Evolutionary conservation across 805 yeast genomes (phyloP).

Genomic region (Blastobotrys americana): DNA sequence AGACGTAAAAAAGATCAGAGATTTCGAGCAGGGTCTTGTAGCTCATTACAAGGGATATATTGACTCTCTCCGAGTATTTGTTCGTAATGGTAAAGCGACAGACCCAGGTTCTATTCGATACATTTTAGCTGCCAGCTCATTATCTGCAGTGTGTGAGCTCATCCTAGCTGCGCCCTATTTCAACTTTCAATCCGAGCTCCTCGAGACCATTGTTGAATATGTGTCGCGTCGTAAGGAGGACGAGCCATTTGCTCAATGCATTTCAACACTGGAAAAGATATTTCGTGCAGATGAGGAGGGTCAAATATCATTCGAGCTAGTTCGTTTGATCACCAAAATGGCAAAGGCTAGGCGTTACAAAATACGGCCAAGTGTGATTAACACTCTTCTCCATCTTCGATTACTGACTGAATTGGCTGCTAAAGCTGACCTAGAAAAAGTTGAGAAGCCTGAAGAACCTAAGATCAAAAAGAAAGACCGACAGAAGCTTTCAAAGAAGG

Average conservation of each 20-base stretch:
- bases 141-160: conserved; percentile 75
- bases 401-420: conserved; percentile 34
- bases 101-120: conserved; percentile 15
- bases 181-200: conserved; percentile 71
- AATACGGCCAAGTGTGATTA: conserved; percentile 77
- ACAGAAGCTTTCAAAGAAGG: conserved; percentile 84
- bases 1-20: conserved; percentile 71
- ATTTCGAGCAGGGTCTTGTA: conserved; percentile 73
- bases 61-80: conserved; percentile 42
- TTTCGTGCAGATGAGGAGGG: conserved; percentile 76
- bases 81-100: conserved; percentile 33
- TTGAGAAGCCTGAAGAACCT: conserved; percentile 38
- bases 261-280: conserved; percentile 61
- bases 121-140: conserved; percentile 37
- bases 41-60: conserved; percentile 62
- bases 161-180: conserved; percentile 63
- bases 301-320: conserved; percentile 66
- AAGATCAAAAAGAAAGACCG: conserved; percentile 79
- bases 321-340: conserved; percentile 60
- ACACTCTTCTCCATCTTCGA: conserved; percentile 57
- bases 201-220: conserved; percentile 60
- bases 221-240: conserved; percentile 46
- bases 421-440: conserved; percentile 35
- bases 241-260: conserved; percentile 47
- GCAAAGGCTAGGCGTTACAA: conserved; percentile 65